Evolutionary conservation across 2,329 filamentous ascomycete species (phyloP), one percentile per base, ranked within the genome.

Genomic region (Daldinia sp.): DNA sequence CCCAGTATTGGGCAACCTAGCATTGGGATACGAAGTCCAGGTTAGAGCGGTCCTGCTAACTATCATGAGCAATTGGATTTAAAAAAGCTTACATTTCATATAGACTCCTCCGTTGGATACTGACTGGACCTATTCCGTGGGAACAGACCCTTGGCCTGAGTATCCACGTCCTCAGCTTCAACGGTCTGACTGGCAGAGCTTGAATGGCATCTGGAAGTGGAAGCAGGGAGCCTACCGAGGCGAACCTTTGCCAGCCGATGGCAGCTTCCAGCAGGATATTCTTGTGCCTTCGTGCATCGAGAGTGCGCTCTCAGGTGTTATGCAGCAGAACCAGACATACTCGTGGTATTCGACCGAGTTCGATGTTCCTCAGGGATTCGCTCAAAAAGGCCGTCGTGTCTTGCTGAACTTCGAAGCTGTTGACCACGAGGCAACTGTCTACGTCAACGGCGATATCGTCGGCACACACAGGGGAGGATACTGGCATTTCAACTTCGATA

Each of bases 141-240:
- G 84, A 30, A 83, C 77, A 0, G 75, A 82, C 35, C 83, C 84
- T 0, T 86, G 85, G 85, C 82, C 82, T 0, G 83, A 87, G 49
- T 80, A 87, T 65, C 85, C 85, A 8, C 81, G 85, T 0, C 85
- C 85, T 2, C 84, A 83, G 67, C 80, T 87, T 7, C 79, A 80
- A 32, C 82, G 85, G 3, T 76, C 83, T 3, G 69, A 75, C 4
- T 88, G 85, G 85, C 76, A 83, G 71, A 85, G 78, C 43, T 76
- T 87, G 4, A 87, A 87, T 59, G 85, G 85, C 0, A 80, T 87
- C 3, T 87, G 85, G 85, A 82, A 81, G 2, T 87, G 81, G 71
- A 77, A 78, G 37, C 75, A 75, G 2, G 77, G 77, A 34, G 64
- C 53, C 7, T 67, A 59, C 23, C 51, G 19, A 63, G 69, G 65